Base-by-base conservation (phyloP, 176 grass and related monocot genomes). In the Oryza meyeriana region DNA sequence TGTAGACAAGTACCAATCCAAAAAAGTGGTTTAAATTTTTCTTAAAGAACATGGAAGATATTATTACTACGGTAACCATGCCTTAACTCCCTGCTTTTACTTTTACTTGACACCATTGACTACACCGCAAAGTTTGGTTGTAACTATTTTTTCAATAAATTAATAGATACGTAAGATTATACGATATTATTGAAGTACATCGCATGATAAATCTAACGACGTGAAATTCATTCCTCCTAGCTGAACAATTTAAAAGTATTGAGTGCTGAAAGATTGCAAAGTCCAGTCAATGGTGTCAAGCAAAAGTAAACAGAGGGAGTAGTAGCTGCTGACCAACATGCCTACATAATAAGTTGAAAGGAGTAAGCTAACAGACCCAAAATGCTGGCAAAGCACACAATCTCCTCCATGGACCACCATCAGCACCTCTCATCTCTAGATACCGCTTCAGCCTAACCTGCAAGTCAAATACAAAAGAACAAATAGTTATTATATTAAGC, bases 381-480 rank as follows among this genome's bases (percentile, higher is more conserved):
- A 99, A 99, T 80, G 91, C 97, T 76, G 93, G 93, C 79, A 99
- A 72, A 36, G 97, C 97, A 61, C 97, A 96, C 85, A 99, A 90
- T 87, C 89, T 94, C 83, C 97, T 94, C 97, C 97, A 96, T 32
- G 97, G 97, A 29, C 93, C 97, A 78, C 97, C 97, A 87, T 99
- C 97, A 84, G 97, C 97, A 61, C 97, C 93, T 81, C 93, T 92
- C 97, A 99, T 99, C 89, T 99, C 97, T 42, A 99, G 81, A 87
- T 99, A 99, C 74, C 93, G 93, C 62, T 99, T 99, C 68, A 99
- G 83, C 74, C 97, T 99, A 66, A 99, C 97, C 96, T 99, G 84
- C 70, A 85, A 79, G 45, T 12, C 36, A 12, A 76, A 79, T 68
- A n/a, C 30, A 83, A 63, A 86, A 44, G 57, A 22, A 79, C 13